Conservation (phyloP, 192 early-diverging fungal genomes). For the Tieghemiomyces parasiticus region DNA sequence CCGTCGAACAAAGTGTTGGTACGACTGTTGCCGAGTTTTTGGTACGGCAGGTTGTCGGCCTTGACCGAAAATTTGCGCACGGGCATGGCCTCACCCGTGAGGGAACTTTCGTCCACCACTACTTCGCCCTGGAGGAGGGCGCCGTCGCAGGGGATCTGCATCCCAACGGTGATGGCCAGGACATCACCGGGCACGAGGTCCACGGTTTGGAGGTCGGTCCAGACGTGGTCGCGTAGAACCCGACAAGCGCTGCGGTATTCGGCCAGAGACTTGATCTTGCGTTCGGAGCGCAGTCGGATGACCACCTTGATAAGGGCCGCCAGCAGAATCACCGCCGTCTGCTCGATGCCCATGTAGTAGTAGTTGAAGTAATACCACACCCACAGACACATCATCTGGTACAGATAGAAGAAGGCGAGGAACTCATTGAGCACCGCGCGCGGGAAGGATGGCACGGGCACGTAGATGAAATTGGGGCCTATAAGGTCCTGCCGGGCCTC, state of each 20-base stretch:
- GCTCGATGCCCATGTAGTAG: constrained; percentile 42
- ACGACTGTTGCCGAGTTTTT: constrained; percentile 26
- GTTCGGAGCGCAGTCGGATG: constrained; percentile 33
- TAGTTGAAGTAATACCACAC: constrained; percentile 54
- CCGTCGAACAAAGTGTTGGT: constrained; percentile 52
- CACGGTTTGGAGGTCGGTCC: constrained; percentile 30
- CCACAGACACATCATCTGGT: constrained; percentile 52
- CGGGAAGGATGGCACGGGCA: constrained; percentile 30
- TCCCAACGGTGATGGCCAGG: constrained; percentile 26
- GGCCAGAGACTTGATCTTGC: constrained; percentile 39
- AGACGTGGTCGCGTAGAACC: constrained; percentile 41
- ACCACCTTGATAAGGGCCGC: constrained; percentile 41
- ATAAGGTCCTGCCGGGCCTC: constrained; percentile 29
- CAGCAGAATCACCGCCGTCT: constrained; percentile 34
- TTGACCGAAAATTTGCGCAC: constrained; percentile 58
- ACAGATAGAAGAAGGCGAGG: constrained; percentile 36
- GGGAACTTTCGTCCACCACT: constrained; percentile 55
- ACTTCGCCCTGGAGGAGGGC: constrained; percentile 50
- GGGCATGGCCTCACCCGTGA: constrained; percentile 70
- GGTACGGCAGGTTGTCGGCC: constrained; percentile 28
- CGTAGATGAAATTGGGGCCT: constrained; percentile 50
- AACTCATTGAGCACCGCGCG: constrained; percentile 41
- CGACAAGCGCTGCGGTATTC: constrained; percentile 28
- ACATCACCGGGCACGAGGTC: constrained; percentile 59
- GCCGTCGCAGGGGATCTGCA: constrained; percentile 47